Percentiles rank a stretch among this genome's conserved stretches.
These are phyloP conservation scores for Termitomyces sp. DNA, from an alignment of 768 basidiomycete species.

Conservation along the genomic window DNA sequence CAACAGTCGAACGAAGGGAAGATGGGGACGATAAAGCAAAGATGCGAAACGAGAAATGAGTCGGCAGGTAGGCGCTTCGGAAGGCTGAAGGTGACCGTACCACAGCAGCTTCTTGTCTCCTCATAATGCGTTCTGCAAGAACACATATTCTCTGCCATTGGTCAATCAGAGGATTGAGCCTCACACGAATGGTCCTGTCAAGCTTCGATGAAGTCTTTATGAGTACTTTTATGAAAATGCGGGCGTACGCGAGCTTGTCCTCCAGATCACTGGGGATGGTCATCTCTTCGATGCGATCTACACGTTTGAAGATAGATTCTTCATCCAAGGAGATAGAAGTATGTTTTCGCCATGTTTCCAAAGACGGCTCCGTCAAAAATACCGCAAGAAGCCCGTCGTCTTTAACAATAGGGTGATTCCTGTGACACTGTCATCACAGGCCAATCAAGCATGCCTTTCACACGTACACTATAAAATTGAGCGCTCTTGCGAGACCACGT, in stretches of 20 bases:
- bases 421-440: conserved; percentile 17
- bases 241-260: conserved; percentile 72
- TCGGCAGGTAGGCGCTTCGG: conserved; percentile 56
- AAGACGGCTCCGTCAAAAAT: conserved; percentile 79
- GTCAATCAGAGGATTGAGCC: conserved; percentile 73
- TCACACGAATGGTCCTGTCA: conserved; percentile 65
- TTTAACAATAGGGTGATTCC: conserved; percentile 89
- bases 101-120: conserved; percentile 88
- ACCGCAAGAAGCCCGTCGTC: conserved; percentile 79
- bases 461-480: conserved; percentile 72
- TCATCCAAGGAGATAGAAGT: conserved; percentile 76
- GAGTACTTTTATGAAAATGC: background rate
- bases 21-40: conserved; percentile 34
- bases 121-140: conserved; percentile 82
- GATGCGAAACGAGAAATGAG: conserved; percentile 63
- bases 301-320: conserved; percentile 74
- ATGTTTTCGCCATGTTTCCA: conserved; percentile 86
- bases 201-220: conserved; percentile 6
- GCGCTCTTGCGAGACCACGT: conserved; percentile 72
- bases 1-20: conserved; percentile 27
- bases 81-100: conserved; percentile 69
- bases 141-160: conserved; percentile 90
- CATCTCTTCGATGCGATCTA: conserved; percentile 86
- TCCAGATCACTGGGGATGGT: conserved; percentile 88
- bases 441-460: background rate